A percentile compares a stretch with the other conserved stretches of the same genome.
Evolutionary conservation across 2,329 filamentous ascomycete species (phyloP).

Genomic region (Sporothrix humicola): DNA sequence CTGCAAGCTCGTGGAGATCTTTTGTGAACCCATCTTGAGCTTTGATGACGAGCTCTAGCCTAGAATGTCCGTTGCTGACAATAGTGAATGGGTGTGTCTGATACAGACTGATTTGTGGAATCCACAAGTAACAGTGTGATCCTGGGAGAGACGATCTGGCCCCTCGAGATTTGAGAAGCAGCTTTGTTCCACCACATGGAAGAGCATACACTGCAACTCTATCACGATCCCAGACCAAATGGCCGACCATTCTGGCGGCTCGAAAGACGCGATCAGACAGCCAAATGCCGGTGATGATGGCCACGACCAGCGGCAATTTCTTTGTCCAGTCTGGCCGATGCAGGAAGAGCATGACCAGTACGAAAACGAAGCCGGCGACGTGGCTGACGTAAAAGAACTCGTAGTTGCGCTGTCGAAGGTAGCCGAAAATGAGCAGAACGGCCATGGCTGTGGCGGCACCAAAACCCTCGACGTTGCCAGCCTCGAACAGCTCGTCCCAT

Average conservation of each 20-base stretch:
- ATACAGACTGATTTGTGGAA: conserved; percentile 57
- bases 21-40: conserved; percentile 61
- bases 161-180: conserved; percentile 50
- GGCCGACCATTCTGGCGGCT: conserved; percentile 41
- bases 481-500: conserved; percentile 41
- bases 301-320: conserved; percentile 47
- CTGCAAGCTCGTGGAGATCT: conserved; percentile 54
- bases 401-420: conserved; percentile 48
- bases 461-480: conserved; percentile 47
- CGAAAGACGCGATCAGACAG: conserved; percentile 52
- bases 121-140: conserved; percentile 65
- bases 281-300: conserved; percentile 53
- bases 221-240: conserved; percentile 50
- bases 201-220: conserved; percentile 51
- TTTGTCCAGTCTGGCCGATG: conserved; percentile 52
- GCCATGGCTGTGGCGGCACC: conserved; percentile 48
- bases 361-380: conserved; percentile 49
- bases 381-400: conserved; percentile 56
- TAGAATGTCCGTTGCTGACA: conserved; percentile 50
- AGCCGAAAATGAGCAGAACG: conserved; percentile 43
- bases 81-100: conserved; percentile 68
- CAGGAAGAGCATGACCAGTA: conserved; percentile 50
- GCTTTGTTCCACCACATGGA: conserved; percentile 51
- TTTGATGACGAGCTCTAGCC: conserved; percentile 59
- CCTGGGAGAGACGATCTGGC: conserved; percentile 52